Evolutionary conservation across 2,329 filamentous ascomycete genomes (phyloP).

Genomic region (Tolypocladium sp.): DNA sequence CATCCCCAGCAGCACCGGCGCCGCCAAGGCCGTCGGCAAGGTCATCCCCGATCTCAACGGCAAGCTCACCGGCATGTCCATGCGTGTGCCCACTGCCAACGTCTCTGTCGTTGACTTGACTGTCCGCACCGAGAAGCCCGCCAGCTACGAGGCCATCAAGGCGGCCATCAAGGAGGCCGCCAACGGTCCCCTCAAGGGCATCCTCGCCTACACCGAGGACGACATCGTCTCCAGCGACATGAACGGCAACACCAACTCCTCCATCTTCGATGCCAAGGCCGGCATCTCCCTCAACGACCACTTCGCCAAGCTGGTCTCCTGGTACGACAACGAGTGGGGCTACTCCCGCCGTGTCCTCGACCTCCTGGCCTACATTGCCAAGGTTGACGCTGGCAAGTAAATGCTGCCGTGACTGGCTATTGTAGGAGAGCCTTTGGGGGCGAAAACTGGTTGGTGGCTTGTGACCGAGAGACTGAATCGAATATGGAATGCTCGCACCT

Average conservation of each 20-base stretch:
- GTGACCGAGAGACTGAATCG: not conserved
- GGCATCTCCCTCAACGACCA: constrained; percentile 97
- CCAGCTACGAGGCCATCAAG: constrained; percentile 84
- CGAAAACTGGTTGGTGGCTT: not conserved
- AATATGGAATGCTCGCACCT: not conserved
- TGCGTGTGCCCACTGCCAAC: constrained; percentile 98
- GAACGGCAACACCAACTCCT: constrained; percentile 86
- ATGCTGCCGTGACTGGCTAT: not conserved
- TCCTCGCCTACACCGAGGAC: constrained; percentile 94
- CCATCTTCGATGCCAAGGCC: constrained; percentile 98
- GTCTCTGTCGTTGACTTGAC: constrained; percentile 99
- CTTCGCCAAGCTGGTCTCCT: constrained; percentile 97
- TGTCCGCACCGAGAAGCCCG: constrained; percentile 83
- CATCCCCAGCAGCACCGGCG: constrained; percentile 97
- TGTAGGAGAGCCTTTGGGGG: not conserved
- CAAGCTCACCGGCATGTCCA: constrained; percentile 99
- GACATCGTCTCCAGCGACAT: constrained; percentile 91
- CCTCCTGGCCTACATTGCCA: constrained; percentile 69
- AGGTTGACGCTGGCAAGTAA: constrained; percentile 58
- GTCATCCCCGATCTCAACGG: constrained; percentile 96
- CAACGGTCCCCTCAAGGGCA: constrained; percentile 76
- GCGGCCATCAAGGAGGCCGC: constrained; percentile 77
- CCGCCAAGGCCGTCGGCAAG: constrained; percentile 99
- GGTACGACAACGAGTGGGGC: constrained; percentile 99
- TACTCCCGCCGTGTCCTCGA: constrained; percentile 94